Conservation (phyloP, 2,329 filamentous ascomycete species). For the Microascus cirrosus region DNA sequence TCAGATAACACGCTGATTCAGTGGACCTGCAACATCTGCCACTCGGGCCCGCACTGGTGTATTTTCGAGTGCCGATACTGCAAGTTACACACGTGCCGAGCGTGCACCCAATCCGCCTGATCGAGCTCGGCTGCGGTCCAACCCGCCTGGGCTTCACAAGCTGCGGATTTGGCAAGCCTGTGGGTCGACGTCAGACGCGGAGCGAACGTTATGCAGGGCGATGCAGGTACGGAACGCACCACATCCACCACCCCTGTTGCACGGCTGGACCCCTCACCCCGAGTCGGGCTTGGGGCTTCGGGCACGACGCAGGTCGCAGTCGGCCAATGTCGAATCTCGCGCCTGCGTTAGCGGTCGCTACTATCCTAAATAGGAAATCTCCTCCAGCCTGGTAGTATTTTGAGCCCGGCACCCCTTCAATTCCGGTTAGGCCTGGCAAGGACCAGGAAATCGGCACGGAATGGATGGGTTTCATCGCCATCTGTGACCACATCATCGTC, state of each 20-base stretch:
- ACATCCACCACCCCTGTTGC: background rate
- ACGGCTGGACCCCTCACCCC: background rate
- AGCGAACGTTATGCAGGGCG: background rate
- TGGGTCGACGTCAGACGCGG: background rate
- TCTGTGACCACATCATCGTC: slow-evolving; percentile 3
- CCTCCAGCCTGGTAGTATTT: background rate
- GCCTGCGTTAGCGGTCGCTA: background rate
- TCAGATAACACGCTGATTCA: slow-evolving; percentile 53
- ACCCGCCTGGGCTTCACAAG: background rate
- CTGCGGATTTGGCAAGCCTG: background rate
- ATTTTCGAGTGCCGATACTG: slow-evolving; percentile 61
- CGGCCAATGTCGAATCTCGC: background rate
- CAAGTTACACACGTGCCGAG: slow-evolving; percentile 52
- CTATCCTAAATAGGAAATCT: background rate
- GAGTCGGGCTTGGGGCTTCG: background rate
- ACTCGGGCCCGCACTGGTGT: slow-evolving; percentile 54
- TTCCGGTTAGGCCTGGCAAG: background rate
- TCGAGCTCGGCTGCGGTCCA: background rate
- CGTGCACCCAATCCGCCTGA: slow-evolving; percentile 32
- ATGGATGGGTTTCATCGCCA: slow-evolving; percentile 2
- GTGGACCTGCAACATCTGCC: slow-evolving; percentile 55
- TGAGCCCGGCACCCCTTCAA: background rate
- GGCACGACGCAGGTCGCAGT: background rate
- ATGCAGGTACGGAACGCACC: background rate
- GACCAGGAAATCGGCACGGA: slow-evolving; percentile 2